These are phyloP conservation scores for Takashimella koratensis DNA, from an alignment of 1,284 basidiomycete genomes.

Conservation along the genomic window DNA sequence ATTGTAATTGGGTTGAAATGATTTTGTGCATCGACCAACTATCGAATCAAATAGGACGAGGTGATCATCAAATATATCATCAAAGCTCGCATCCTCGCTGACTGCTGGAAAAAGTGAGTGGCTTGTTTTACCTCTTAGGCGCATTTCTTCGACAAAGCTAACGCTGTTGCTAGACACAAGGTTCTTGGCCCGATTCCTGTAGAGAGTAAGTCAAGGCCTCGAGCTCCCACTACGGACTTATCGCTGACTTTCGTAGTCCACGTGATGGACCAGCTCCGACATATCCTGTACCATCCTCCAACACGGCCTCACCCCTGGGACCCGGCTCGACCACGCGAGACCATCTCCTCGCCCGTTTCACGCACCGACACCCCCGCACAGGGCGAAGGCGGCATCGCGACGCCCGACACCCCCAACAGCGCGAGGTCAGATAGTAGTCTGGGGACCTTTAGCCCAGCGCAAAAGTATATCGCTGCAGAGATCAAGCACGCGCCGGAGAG, in stretches of 20 bases:
- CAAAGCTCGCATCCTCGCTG: slow-evolving; percentile 95
- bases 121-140: neutral
- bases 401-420: slow-evolving; percentile 20
- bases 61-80: slow-evolving; percentile 97
- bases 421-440: slow-evolving; percentile 14
- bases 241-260: slow-evolving; percentile 58
- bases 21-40: no score
- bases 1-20: neutral
- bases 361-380: slow-evolving; percentile 7
- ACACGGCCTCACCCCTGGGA: slow-evolving; percentile 70
- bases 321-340: slow-evolving; percentile 49
- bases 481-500: slow-evolving; percentile 36
- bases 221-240: neutral
- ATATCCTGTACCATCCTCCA: slow-evolving; percentile 71
- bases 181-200: slow-evolving; percentile 94
- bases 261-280: slow-evolving; percentile 78
- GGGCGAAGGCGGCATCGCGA: neutral
- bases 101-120: slow-evolving; percentile 86
- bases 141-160: slow-evolving; percentile 2
- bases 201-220: slow-evolving; percentile 57
- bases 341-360: slow-evolving; percentile 1
- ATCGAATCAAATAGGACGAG: slow-evolving; percentile 51
- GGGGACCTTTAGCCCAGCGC: slow-evolving; percentile 20
- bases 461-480: slow-evolving; percentile 36
- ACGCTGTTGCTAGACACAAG: slow-evolving; percentile 59